Conservation (phyloP, 2,329 filamentous ascomycete species). For the Fusarium sublunatum region DNA sequence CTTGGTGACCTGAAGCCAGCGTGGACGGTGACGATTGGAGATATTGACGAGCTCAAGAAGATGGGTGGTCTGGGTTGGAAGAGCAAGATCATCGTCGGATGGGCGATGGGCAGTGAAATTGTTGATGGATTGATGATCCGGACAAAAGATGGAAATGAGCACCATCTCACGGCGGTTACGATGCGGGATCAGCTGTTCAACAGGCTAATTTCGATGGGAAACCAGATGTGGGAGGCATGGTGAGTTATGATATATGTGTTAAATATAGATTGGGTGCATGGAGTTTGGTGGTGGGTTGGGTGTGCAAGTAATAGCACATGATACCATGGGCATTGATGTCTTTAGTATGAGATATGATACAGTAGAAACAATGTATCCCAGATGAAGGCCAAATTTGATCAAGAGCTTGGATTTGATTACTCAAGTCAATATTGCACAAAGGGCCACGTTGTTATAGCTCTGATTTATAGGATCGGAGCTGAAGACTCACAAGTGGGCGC, state of each 20-base stretch:
- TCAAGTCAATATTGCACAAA: not conserved
- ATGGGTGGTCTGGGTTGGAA: conserved; percentile 88
- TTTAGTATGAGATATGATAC: conserved; percentile 19
- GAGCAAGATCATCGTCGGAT: conserved; percentile 82
- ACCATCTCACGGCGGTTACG: conserved; percentile 76
- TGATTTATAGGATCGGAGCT: too few relatives aligned
- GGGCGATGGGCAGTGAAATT: conserved; percentile 79
- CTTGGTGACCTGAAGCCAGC: conserved; percentile 66
- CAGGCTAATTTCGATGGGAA: conserved; percentile 78
- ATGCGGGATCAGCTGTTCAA: conserved; percentile 85
- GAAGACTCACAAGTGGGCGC: not conserved
- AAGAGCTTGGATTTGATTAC: too few relatives aligned
- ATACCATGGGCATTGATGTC: not conserved
- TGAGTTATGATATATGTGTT: conserved; percentile 49
- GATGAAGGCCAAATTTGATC: too few relatives aligned
- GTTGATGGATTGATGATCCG: conserved; percentile 78
- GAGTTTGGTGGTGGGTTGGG: conserved; percentile 20
- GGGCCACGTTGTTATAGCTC: not conserved
- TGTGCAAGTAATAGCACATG: conserved; percentile 4
- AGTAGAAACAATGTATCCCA: conserved; percentile 16
- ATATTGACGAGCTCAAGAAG: conserved; percentile 81
- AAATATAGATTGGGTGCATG: conserved; percentile 1
- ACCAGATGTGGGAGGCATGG: conserved; percentile 86
- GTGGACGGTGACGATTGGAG: conserved; percentile 76
- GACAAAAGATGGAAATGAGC: conserved; percentile 65